phyloP scores from a whole-genome alignment of 1,284 basidiomycete species.

The Leccinum subspadiceum region DNA sequence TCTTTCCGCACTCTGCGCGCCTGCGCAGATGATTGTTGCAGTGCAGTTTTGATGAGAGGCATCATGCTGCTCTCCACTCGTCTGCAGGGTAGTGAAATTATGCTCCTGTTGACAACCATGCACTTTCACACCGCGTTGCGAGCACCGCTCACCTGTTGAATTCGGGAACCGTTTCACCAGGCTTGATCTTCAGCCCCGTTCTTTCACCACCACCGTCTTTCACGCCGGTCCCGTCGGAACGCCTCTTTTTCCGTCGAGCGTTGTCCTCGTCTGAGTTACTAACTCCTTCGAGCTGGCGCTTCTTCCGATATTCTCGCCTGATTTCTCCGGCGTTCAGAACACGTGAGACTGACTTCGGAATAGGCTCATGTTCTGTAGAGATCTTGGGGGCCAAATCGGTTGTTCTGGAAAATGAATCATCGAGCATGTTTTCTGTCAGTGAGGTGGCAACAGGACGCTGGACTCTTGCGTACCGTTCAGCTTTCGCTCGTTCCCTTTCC shows the following conservation, averaged over 20 bases:
- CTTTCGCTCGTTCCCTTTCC: constrained; percentile 40
- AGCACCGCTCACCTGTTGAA: constrained; percentile 60
- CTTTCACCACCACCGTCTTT: constrained; percentile 19
- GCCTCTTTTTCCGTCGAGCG: constrained; percentile 39
- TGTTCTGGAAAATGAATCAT: constrained; percentile 38
- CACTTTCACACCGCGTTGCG: constrained; percentile 7
- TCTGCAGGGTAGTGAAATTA: constrained; percentile 35
- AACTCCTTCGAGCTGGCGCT: constrained; percentile 40
- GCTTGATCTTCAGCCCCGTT: constrained; percentile 48
- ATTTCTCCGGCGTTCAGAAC: constrained; percentile 62
- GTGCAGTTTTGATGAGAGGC: constrained; percentile 57
- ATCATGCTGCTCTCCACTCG: constrained; percentile 71
- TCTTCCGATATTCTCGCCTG: constrained; percentile 55
- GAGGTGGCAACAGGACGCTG: neutral
- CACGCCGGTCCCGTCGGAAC: constrained; percentile 23
- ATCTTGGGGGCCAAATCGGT: constrained; percentile 46
- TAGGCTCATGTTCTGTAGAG: constrained; percentile 47
- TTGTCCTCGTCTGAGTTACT: constrained; percentile 30
- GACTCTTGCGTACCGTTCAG: constrained; percentile 36
- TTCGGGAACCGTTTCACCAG: constrained; percentile 69
- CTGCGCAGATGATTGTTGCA: constrained; percentile 54
- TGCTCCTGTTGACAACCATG: constrained; percentile 9
- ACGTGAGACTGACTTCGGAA: constrained; percentile 65
- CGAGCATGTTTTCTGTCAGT: constrained; percentile 1
- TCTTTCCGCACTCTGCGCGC: constrained; percentile 47